Evolutionary conservation across 352 stramenopile species (phyloP), one percentile per base, ranked within the genome.

Genomic region (Pythium dissotocum): DNA sequence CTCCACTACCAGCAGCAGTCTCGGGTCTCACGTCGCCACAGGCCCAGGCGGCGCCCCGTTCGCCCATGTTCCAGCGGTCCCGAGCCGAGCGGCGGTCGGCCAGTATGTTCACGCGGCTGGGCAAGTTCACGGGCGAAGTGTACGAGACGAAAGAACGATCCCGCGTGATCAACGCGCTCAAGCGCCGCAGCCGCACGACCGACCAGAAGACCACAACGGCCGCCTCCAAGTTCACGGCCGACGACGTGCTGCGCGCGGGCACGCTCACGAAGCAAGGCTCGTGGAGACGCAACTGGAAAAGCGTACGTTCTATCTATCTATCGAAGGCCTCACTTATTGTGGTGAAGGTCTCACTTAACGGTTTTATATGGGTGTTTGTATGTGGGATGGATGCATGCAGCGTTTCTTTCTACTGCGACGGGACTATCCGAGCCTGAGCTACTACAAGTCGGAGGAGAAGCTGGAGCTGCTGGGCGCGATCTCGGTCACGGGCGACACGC

Each of bases 241-340:
- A 90, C 56, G 84, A 89, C 58, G 78, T 92, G 10, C 52, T 92
- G 14, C 79, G 81, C 14, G 74, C 77, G 9, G 85, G 85, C 26
- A 85, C 75, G 28, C 68, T 93, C 8, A 89, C 78, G 9, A 95
- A 95, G 55, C 83, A 93, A 59, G 87, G 87, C 16, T 93, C 85
- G 16, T 95, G 87, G 87, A 77, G 87, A 6, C 85, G 86, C 66
- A 95, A 95, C 73, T 95, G 87, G 87, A 95, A 95, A 70, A 85
- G 74, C 63, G 79, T 88, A 69, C 35, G 70, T 67, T 24, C 21
- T 24, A 24, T 24, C 21, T 24, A 24, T 24, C 21, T 24, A 24
- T 24, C 21, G 21, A 24, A n/a, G n/a, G n/a, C n/a, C 21, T 24
- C 21, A 24, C 21, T 24, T 24, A 7, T 4, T 38, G 52, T 24